Percentiles rank a stretch among this genome's conserved stretches.
phyloP scores from a whole-genome alignment of 257 asterid genomes.

The Solanum bukasovii region DNA sequence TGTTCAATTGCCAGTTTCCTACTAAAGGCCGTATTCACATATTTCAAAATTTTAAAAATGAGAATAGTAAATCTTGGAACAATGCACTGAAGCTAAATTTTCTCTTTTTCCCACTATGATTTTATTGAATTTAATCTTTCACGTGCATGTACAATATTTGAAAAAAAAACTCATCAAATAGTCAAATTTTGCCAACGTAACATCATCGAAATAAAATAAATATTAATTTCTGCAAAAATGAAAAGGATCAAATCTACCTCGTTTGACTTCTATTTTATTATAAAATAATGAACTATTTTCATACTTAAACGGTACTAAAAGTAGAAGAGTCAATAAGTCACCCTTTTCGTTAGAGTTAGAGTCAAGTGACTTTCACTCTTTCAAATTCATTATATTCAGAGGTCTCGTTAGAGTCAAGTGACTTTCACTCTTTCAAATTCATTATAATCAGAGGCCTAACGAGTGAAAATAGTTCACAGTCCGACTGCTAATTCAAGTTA shows the following conservation, averaged over 20 bases:
- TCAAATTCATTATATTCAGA: too few relatives aligned
- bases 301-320: not conserved
- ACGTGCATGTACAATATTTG: conserved; percentile 25
- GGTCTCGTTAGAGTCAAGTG: too few relatives aligned
- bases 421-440: too few relatives aligned
- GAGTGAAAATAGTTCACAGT: too few relatives aligned
- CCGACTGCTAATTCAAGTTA: too few relatives aligned
- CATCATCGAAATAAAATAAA: not conserved
- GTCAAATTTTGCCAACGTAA: not conserved
- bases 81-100: conserved; percentile 16
- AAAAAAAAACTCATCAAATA: not conserved
- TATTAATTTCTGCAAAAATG: not conserved
- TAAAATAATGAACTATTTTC: not conserved
- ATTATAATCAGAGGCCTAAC: too few relatives aligned
- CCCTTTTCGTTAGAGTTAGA: too few relatives aligned
- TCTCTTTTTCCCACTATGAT: conserved; percentile 19
- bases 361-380: too few relatives aligned
- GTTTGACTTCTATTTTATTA: conserved; percentile 6
- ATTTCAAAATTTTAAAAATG: not conserved
- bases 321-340: not conserved
- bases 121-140: conserved; percentile 17
- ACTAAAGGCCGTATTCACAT: not conserved
- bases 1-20: conserved; percentile 22
- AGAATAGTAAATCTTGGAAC: not conserved
- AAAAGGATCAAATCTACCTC: conserved; percentile 1